Conservation (phyloP, 2,329 filamentous ascomycete species). For the Xylaria sp. region DNA sequence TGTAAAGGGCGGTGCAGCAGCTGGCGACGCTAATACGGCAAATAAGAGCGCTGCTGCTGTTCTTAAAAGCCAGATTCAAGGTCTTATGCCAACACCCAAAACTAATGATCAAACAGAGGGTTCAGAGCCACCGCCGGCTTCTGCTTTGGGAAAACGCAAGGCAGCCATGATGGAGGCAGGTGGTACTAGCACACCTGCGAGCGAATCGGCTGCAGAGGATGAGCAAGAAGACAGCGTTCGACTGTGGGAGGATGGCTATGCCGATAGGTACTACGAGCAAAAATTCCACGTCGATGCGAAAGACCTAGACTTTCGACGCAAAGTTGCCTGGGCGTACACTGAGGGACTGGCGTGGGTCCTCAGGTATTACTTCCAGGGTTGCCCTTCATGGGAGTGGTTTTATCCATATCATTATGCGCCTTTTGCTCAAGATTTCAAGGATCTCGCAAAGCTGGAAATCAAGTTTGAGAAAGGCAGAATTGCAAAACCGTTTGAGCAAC, state of each 20-base stretch:
- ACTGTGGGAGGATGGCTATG: slow-evolving; percentile 95
- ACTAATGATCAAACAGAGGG: slow-evolving; percentile 38
- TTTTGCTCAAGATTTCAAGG: slow-evolving; percentile 93
- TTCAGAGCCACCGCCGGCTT: slow-evolving; percentile 52
- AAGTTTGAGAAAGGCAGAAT: slow-evolving; percentile 85
- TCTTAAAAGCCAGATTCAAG: slow-evolving; percentile 81
- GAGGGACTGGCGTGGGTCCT: slow-evolving; percentile 96
- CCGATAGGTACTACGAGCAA: slow-evolving; percentile 95
- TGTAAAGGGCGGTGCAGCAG: slow-evolving; percentile 73
- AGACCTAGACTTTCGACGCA: slow-evolving; percentile 86
- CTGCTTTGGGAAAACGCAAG: slow-evolving; percentile 79
- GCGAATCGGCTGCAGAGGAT: slow-evolving; percentile 66
- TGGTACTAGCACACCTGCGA: slow-evolving; percentile 67
- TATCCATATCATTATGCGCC: slow-evolving; percentile 99
- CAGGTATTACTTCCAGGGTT: slow-evolving; percentile 97
- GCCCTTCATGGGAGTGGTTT: slow-evolving; percentile 99
- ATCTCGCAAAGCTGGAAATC: slow-evolving; percentile 81
- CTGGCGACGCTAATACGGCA: slow-evolving; percentile 77
- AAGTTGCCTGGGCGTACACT: slow-evolving; percentile 90
- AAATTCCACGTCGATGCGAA: slow-evolving; percentile 89
- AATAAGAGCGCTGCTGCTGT: slow-evolving; percentile 96
- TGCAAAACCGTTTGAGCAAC: slow-evolving; percentile 93
- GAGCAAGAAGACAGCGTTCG: slow-evolving; percentile 82
- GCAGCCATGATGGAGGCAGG: slow-evolving; percentile 71
- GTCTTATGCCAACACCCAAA: slow-evolving; percentile 39